These are phyloP conservation scores for Solanum gandarillasii DNA, from an alignment of 257 asterid genomes.

Conservation along the genomic window DNA sequence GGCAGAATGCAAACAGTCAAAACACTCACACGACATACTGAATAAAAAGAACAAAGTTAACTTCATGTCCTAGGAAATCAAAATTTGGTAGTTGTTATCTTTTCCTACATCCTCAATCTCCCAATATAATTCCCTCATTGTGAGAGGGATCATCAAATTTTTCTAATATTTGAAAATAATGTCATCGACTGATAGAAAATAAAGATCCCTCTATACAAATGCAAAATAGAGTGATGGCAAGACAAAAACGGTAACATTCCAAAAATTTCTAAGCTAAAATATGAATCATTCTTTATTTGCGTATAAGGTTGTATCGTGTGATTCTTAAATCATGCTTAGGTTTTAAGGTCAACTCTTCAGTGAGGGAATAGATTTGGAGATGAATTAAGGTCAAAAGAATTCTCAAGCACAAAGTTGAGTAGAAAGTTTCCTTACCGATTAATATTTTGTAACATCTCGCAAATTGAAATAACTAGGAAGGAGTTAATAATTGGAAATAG, in stretches of 20 bases:
- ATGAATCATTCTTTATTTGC: too few relatives aligned
- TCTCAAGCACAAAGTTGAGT: too few relatives aligned
- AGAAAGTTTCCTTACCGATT: too few relatives aligned
- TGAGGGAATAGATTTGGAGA: too few relatives aligned
- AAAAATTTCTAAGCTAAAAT: too few relatives aligned
- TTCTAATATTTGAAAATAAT: not conserved
- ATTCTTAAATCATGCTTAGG: too few relatives aligned
- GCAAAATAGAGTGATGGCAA: not conserved
- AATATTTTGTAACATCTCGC: too few relatives aligned
- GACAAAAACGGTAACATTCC: not conserved
- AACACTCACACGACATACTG: not conserved
- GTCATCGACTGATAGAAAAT: not conserved
- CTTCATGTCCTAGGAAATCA: not conserved
- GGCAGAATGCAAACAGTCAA: not conserved
- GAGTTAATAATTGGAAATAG: too few relatives aligned
- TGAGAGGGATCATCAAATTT: not conserved
- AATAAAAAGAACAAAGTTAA: not conserved
- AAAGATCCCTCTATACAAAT: not conserved
- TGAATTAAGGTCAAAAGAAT: too few relatives aligned
- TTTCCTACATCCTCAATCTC: not conserved
- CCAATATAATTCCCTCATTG: not conserved
- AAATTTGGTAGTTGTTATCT: not conserved
- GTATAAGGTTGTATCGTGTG: too few relatives aligned
- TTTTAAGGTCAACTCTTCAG: too few relatives aligned
- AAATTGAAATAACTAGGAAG: too few relatives aligned